These are phyloP conservation scores for Rhazya stricta DNA, from an alignment of 257 asterid genomes.

Conservation along the genomic window DNA sequence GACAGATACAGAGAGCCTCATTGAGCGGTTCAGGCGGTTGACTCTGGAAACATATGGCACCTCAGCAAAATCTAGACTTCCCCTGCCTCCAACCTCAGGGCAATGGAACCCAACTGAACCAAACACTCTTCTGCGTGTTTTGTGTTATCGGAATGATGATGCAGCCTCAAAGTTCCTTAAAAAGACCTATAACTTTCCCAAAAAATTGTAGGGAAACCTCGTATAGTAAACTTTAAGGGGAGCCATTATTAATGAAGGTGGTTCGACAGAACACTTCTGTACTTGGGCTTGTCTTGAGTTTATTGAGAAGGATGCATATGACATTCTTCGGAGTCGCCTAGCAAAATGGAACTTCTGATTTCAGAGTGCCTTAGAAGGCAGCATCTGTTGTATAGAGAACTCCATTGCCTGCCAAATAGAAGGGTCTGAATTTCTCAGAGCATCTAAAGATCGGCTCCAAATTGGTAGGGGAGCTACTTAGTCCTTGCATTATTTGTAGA, in stretches of 20 bases:
- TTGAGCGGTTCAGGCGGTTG: conserved; percentile 58
- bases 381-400: conserved; percentile 17
- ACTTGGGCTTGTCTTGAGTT: conserved; percentile 6
- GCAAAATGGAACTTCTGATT: not conserved
- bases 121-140: conserved; percentile 75
- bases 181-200: conserved; percentile 86
- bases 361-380: conserved; percentile 8
- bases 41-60: conserved; percentile 67
- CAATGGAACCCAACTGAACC: conserved; percentile 91
- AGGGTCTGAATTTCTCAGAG: conserved; percentile 1
- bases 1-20: conserved; percentile 65
- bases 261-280: not conserved
- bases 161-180: conserved; percentile 87
- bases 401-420: conserved; percentile 3
- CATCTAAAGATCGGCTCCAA: not conserved
- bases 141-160: conserved; percentile 86
- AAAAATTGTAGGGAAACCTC: conserved; percentile 40
- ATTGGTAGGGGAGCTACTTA: not conserved
- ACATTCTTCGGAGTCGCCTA: not conserved
- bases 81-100: conserved; percentile 90
- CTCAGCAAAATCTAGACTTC: conserved; percentile 76
- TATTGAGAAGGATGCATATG: not conserved
- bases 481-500: conserved; percentile 8
- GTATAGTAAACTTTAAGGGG: not conserved
- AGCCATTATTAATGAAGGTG: not conserved